Evolutionary conservation across 768 basidiomycete genomes (phyloP).

Genomic region (Leccinum incarnatum): DNA sequence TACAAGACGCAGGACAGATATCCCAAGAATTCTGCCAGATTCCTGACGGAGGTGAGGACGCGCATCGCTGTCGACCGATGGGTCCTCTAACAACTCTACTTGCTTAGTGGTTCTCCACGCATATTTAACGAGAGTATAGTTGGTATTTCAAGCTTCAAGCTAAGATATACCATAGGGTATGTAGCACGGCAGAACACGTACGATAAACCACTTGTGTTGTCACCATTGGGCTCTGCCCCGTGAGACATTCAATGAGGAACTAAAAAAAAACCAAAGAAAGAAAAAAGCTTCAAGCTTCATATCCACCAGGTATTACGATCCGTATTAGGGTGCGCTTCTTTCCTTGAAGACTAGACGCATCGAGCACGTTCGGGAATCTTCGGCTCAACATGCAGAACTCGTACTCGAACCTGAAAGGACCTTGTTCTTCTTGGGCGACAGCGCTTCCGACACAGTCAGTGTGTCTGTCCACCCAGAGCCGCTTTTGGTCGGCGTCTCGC

Average conservation of each 20-base stretch:
- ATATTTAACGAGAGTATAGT: background rate
- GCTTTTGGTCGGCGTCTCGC: slow-evolving; percentile 31
- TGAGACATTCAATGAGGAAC: background rate
- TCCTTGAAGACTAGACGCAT: background rate
- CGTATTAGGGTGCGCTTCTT: background rate
- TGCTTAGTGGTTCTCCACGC: slow-evolving; percentile 5
- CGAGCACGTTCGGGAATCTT: background rate
- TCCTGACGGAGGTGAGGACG: slow-evolving; percentile 50
- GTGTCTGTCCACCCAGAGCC: slow-evolving; percentile 38
- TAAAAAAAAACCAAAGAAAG: background rate
- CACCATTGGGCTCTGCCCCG: background rate
- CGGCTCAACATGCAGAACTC: background rate
- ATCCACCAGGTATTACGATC: background rate
- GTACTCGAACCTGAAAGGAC: slow-evolving; percentile 5
- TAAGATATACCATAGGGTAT: background rate
- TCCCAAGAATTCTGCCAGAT: slow-evolving; percentile 63
- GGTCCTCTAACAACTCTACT: background rate
- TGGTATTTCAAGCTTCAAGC: background rate
- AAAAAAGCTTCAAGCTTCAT: background rate
- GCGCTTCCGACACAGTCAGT: slow-evolving; percentile 34
- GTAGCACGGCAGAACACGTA: background rate
- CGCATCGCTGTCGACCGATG: background rate
- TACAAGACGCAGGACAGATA: slow-evolving; percentile 66
- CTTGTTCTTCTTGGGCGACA: slow-evolving; percentile 19
- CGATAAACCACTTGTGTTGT: background rate